Percentiles rank a stretch among this genome's conserved stretches.
phyloP scores from a whole-genome alignment of 2,329 filamentous ascomycete species.

The Calcarisporium arbuscula region DNA sequence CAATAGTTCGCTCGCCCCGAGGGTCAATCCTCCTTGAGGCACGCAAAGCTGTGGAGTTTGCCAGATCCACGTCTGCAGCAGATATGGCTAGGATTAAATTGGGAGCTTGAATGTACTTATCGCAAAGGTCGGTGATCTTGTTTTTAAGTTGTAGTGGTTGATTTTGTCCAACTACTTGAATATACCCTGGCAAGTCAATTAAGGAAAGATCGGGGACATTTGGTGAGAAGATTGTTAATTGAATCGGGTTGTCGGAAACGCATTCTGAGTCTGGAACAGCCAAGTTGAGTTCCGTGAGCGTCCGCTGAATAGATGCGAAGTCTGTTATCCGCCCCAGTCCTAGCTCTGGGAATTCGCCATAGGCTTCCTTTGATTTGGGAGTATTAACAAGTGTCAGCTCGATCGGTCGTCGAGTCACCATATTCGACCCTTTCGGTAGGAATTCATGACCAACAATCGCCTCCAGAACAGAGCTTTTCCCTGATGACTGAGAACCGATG shows the following conservation, averaged over 20 bases:
- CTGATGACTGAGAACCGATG: slow-evolving; percentile 95
- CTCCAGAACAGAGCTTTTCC: slow-evolving; percentile 95
- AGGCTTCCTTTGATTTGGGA: slow-evolving; percentile 77
- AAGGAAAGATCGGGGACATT: slow-evolving; percentile 92
- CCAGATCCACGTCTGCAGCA: slow-evolving; percentile 92
- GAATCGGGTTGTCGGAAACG: slow-evolving; percentile 94
- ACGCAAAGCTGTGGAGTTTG: slow-evolving; percentile 87
- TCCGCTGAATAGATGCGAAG: slow-evolving; percentile 87
- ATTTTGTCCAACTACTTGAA: slow-evolving; percentile 87
- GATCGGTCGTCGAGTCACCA: slow-evolving; percentile 94
- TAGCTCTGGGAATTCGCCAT: slow-evolving; percentile 91
- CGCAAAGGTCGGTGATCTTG: slow-evolving; percentile 91
- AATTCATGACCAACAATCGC: slow-evolving; percentile 98
- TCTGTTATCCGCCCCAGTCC: slow-evolving; percentile 86
- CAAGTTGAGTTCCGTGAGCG: slow-evolving; percentile 87
- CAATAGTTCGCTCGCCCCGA: slow-evolving; percentile 90
- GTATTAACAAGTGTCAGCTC: slow-evolving; percentile 96
- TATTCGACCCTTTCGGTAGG: slow-evolving; percentile 94
- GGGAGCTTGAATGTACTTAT: slow-evolving; percentile 94
- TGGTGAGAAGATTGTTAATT: slow-evolving; percentile 89
- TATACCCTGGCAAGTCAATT: slow-evolving; percentile 95
- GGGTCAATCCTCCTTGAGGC: slow-evolving; percentile 90
- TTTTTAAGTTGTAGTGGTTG: slow-evolving; percentile 89
- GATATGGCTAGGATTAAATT: slow-evolving; percentile 98
- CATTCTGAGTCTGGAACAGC: slow-evolving; percentile 88